A percentile compares a stretch with the other conserved stretches of the same genome.
phyloP scores from a whole-genome alignment of 2,329 filamentous ascomycete genomes.

The Cytospora mali region DNA sequence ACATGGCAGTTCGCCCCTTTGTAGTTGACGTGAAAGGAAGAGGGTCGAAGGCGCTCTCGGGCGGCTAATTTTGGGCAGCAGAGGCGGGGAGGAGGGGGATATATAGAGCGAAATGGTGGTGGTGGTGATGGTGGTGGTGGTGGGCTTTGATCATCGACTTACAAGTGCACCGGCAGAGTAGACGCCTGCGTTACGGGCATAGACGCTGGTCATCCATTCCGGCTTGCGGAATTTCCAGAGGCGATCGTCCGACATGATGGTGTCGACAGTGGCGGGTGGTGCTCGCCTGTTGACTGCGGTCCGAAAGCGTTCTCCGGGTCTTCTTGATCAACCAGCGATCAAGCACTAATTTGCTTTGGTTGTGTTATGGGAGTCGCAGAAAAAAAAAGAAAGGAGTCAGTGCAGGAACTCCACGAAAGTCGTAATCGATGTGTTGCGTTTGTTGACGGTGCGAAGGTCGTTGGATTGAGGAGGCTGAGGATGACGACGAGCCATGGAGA shows the following conservation, averaged over 20 bases:
- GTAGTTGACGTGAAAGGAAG: not conserved
- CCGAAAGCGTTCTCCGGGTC: not conserved
- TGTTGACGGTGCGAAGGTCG: conserved; percentile 6
- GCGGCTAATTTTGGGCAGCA: not conserved
- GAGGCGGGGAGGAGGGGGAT: not conserved
- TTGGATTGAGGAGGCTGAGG: conserved; percentile 23
- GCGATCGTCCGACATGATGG: conserved; percentile 66
- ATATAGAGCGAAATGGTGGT: not conserved
- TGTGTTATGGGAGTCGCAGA: not conserved
- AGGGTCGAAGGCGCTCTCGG: not conserved
- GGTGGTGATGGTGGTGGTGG: too few species aligned
- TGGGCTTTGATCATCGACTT: conserved; percentile 38
- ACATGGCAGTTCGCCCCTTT: conserved; percentile 23
- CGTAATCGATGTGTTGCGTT: not conserved
- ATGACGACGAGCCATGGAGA: conserved; percentile 27
- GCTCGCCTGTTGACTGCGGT: not conserved
- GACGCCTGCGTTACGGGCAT: conserved; percentile 65
- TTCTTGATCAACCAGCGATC: not conserved
- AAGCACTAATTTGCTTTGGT: not conserved
- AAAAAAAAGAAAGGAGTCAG: not conserved
- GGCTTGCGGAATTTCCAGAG: conserved; percentile 69
- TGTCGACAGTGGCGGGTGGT: conserved; percentile 27
- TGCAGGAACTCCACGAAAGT: not conserved
- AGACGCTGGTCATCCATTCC: conserved; percentile 67
- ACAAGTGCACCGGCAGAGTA: conserved; percentile 66